A percentile compares a stretch with the other conserved stretches of the same genome.
Conservation (phyloP, 129 eudicot species). For the Tagetes patula region DNA sequence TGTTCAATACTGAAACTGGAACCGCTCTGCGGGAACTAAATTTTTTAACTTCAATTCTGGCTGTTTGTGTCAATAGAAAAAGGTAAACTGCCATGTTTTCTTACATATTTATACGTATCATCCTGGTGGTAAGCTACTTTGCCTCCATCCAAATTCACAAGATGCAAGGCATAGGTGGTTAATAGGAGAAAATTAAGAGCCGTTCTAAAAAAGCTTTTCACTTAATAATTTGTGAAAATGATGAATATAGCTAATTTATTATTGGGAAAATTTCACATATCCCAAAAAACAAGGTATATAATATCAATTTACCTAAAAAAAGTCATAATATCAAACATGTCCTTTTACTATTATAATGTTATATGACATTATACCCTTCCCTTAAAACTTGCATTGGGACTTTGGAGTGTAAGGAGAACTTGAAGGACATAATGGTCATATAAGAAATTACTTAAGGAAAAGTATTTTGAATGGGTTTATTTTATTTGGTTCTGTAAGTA, state of each 20-base stretch:
- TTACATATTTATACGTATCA: background rate
- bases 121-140: too few relatives aligned
- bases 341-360: background rate
- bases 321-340: background rate
- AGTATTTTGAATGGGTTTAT: background rate
- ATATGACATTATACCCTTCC: background rate
- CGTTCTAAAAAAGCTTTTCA: background rate
- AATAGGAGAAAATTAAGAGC: too few relatives aligned
- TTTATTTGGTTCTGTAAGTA: background rate
- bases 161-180: too few relatives aligned
- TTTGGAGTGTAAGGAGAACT: background rate
- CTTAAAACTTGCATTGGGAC: background rate
- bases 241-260: background rate
- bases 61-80: slow-evolving; percentile 76
- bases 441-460: too few relatives aligned
- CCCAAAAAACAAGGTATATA: background rate
- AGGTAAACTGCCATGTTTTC: slow-evolving; percentile 43
- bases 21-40: slow-evolving; percentile 70
- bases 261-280: background rate
- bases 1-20: slow-evolving; percentile 71
- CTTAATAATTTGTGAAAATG: background rate
- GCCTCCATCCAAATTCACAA: too few relatives aligned
- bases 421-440: background rate
- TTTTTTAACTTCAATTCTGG: slow-evolving; percentile 88
- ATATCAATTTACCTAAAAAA: background rate